These are phyloP conservation scores for Trematosphaeria pertusa DNA, from an alignment of 2,329 filamentous ascomycete genomes.

Conservation along the genomic window DNA sequence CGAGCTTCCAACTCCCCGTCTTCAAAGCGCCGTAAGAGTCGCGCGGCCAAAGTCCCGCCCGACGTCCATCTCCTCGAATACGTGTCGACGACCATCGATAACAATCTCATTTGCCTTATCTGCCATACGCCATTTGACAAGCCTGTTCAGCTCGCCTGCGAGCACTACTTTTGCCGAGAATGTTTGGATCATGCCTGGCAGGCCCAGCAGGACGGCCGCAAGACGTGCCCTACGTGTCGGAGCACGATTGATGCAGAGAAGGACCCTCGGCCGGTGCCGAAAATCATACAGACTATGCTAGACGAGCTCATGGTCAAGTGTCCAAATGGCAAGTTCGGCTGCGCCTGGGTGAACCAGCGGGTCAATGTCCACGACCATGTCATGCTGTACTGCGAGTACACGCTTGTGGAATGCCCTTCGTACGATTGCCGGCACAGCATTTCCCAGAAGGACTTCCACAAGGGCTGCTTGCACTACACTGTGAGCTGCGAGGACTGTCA, in stretches of 20 bases:
- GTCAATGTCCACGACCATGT: constrained; percentile 66
- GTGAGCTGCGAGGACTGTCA: constrained; percentile 62
- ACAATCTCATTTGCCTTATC: constrained; percentile 69
- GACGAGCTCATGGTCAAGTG: constrained; percentile 67
- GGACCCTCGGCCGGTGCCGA: constrained; percentile 53
- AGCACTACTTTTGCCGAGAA: constrained; percentile 68
- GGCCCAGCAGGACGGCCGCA: constrained; percentile 35
- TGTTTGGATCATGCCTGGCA: constrained; percentile 58
- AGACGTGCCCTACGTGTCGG: constrained; percentile 65
- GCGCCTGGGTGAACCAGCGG: constrained; percentile 60
- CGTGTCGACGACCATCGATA: constrained; percentile 62
- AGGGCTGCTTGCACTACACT: constrained; percentile 62
- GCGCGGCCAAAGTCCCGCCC: constrained; percentile 47
- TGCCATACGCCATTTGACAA: constrained; percentile 68
- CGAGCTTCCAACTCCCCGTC: constrained; percentile 48
- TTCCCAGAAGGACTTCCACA: constrained; percentile 61
- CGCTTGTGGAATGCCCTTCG: constrained; percentile 60
- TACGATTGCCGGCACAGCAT: constrained; percentile 59
- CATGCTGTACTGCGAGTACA: constrained; percentile 65
- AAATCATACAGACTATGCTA: constrained; percentile 66
- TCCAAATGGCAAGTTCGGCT: constrained; percentile 62
- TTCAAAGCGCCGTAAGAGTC: constrained; percentile 44
- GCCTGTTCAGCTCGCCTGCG: constrained; percentile 65
- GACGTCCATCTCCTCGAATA: constrained; percentile 67
- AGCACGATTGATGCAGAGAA: constrained; percentile 47